Base-by-base conservation (phyloP, 257 asterid species). In the Fraxinus cuspidata region DNA sequence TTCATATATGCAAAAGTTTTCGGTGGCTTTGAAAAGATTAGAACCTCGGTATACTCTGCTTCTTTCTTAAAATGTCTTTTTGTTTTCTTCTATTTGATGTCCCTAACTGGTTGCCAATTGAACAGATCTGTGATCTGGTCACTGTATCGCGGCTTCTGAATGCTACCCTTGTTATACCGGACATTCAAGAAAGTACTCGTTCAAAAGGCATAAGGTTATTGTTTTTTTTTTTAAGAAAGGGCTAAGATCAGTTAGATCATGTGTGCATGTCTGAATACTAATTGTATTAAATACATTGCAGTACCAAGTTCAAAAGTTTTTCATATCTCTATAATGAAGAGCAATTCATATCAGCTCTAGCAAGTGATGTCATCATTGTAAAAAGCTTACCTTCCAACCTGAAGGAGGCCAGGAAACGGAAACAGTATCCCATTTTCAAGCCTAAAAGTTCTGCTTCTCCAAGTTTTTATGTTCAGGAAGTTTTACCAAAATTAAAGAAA, bases 11-110 rank as follows among this genome's bases (percentile, higher is more conserved):
- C 99, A 75, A 92, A 93, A 89, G 82, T 93, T 68, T 88, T 87
- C 85, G 99, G 99, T 78, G 92, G 93, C 76, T 96, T 96, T 87
- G 99, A 93, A 90, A 96, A 92, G 88, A 96, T 93, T 63, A 90
- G 93, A 84, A 84, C 86, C 86, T 87, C 99, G 90, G 99, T 96
- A 96, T 37, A 76, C 79, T 84, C 78, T 72, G 35, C 75, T 70
- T 18, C 80, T 77, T 77, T 74, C 71, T 49, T 68, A 32, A 25
- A 23, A 42, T 47, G 25, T 8, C 53, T 58, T 78, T 15, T 69
- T 70, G 19, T 72, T 80, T 83, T 76, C 77, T 44, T 80, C 28
- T n/a, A 47, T 74, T 29, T 53, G 51, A 83, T 66, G 81, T 64
- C 78, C 71, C 81, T 85, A 83, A 89, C 42, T 28, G 38, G 37